Conservation (phyloP, 192 early-diverging fungal genomes). For the Linnemannia schmuckeri region DNA sequence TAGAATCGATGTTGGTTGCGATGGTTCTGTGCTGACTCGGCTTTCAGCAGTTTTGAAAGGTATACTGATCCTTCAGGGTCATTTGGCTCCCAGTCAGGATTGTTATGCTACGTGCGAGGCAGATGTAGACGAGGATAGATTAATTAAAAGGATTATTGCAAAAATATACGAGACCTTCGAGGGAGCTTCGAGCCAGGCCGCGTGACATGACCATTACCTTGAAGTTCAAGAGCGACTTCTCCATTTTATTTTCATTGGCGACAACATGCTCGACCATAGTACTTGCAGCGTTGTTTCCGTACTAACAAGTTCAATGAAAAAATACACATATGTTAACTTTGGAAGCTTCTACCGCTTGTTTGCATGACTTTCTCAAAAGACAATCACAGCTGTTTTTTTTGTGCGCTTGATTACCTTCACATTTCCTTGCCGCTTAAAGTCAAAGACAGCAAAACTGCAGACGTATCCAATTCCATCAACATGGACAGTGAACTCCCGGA, state of each 20-base stretch:
- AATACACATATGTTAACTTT: not conserved
- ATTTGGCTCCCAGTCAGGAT: slow-evolving; percentile 94
- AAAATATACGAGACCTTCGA: not conserved
- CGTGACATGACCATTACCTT: slow-evolving; percentile 67
- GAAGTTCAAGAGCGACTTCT: slow-evolving; percentile 96
- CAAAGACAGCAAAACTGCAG: slow-evolving; percentile 97
- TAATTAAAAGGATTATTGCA: too few species aligned
- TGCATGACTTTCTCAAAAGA: not conserved
- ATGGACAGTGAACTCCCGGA: slow-evolving; percentile 94
- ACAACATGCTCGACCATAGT: slow-evolving; percentile 70
- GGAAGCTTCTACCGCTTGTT: not conserved
- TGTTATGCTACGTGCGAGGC: slow-evolving; percentile 70
- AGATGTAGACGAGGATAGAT: not conserved
- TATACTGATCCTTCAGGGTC: slow-evolving; percentile 86
- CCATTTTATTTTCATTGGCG: slow-evolving; percentile 97
- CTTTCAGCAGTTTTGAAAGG: slow-evolving; percentile 71
- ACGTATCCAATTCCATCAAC: slow-evolving; percentile 93
- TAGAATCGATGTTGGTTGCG: slow-evolving; percentile 7
- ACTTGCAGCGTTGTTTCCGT: slow-evolving; percentile 78
- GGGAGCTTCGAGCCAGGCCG: not conserved
- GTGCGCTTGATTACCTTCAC: slow-evolving; percentile 63
- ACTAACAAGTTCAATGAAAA: slow-evolving; percentile 49
- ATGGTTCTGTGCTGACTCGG: slow-evolving; percentile 38
- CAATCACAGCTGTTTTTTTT: not conserved
- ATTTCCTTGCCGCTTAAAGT: slow-evolving; percentile 93